Percentiles rank a stretch among this genome's conserved stretches.
These are phyloP conservation scores for Cryphonectria carpinicola DNA, from an alignment of 2,329 filamentous ascomycete species.

Conservation along the genomic window DNA sequence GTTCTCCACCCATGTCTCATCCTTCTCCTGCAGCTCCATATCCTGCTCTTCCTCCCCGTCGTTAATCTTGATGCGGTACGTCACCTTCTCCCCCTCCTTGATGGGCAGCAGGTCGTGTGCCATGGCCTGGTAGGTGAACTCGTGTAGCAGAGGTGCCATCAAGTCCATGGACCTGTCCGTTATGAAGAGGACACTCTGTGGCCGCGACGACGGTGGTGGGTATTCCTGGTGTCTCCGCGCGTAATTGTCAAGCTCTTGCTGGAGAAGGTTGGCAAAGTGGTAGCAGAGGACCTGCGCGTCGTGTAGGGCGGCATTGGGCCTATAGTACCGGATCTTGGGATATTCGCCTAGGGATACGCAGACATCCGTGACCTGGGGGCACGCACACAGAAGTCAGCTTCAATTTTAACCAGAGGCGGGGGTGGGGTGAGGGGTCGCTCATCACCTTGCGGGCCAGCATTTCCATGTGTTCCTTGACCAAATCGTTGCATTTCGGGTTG, in stretches of 20 bases:
- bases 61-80: conserved; percentile 80
- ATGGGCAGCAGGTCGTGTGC: conserved; percentile 90
- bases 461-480: conserved; percentile 84
- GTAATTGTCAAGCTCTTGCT: conserved; percentile 89
- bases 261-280: conserved; percentile 87
- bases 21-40: conserved; percentile 87
- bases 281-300: conserved; percentile 87
- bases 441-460: conserved; percentile 82
- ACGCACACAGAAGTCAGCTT: conserved; percentile 30
- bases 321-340: conserved; percentile 89
- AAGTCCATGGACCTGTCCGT: conserved; percentile 94
- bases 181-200: conserved; percentile 81
- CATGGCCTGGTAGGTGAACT: conserved; percentile 99
- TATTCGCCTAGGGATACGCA: conserved; percentile 95
- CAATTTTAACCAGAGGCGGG: not conserved
- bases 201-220: conserved; percentile 76
- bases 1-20: conserved; percentile 94
- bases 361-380: conserved; percentile 73
- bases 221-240: conserved; percentile 83
- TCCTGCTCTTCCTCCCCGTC: conserved; percentile 83
- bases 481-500: conserved; percentile 84
- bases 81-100: conserved; percentile 85
- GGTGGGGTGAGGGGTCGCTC: conserved; percentile 17
- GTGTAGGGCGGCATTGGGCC: conserved; percentile 73
- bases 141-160: conserved; percentile 84